Base-by-base conservation (phyloP, 2,329 filamentous ascomycete genomes). In the Aspergillus sp. region DNA sequence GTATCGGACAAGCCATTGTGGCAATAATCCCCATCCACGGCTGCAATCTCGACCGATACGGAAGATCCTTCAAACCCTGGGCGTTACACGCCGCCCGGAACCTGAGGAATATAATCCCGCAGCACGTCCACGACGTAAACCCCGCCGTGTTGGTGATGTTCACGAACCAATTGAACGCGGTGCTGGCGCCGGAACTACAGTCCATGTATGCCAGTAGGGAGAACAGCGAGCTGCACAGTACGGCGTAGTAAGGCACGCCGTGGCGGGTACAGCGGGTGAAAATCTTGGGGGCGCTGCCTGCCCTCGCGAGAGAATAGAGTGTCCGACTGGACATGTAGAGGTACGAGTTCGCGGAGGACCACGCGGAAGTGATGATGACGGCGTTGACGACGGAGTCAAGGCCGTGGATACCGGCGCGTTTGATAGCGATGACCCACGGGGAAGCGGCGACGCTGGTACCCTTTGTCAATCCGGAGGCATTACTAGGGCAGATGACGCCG, bases 361-460 rank as follows among this genome's bases (percentile, higher is more conserved):
- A 85, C 10, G 88, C 87, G 0, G 87, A 85, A 0, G 86, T 88
- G 28, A 91, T 76, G 36, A 92, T 82, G 69, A 90, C 81, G 6
- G 87, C 88, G 68, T 91, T 91, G 72, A 91, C 85, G 32, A 91
- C 85, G 64, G 89, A 84, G 5, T 88, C 88, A 2, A 91, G 75
- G 0, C 87, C 79, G 0, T 77, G 75, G 58, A 91, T 89, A 3
- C 82, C 80, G 0, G 90, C 79, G 9, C 86, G 82, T 55, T 85
- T 81, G 85, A 91, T 91, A 23, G 88, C 87, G 25, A 83, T 62
- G 85, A 79, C 68, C 85, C 89, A 91, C 0, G 89, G 87, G 0
- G 86, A 88, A 8, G 84, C 85, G 17, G 80, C 74, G 1, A 73
- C 76, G 13, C 41, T 48, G 9, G 50, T 48, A 38, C 57, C 48